A percentile compares a stretch with the other conserved stretches of the same genome.
Conservation (phyloP, 169 alveolate species). For the Ichthyophthirius multifiliis region DNA sequence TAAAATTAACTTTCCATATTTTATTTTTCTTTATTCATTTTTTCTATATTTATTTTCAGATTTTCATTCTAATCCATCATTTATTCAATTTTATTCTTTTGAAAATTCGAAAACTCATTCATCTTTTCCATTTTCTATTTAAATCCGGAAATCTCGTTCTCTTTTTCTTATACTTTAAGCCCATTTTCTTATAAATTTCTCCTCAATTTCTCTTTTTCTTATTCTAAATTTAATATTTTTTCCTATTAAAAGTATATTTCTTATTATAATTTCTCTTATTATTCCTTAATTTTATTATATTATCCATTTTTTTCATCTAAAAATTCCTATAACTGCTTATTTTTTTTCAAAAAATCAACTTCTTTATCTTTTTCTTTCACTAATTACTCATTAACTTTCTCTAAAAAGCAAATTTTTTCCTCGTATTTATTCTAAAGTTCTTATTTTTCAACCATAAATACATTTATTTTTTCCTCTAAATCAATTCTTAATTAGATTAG, state of each 20-base stretch:
- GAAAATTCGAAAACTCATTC: neutral
- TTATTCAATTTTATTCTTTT: neutral
- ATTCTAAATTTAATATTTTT: neutral
- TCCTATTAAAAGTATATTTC: neutral
- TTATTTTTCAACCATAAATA: neutral
- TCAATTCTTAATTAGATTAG: too few species aligned
- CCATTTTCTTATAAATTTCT: neutral
- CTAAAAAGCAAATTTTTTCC: neutral
- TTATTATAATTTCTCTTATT: neutral
- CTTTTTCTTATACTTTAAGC: neutral
- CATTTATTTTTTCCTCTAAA: neutral
- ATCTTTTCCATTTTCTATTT: neutral
- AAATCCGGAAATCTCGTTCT: neutral
- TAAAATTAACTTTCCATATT: too few species aligned
- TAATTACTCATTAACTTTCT: neutral
- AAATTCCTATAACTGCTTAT: neutral
- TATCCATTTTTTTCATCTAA: neutral
- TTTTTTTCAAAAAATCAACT: neutral
- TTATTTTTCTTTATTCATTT: too few species aligned
- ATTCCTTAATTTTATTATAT: neutral
- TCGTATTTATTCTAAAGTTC: neutral
- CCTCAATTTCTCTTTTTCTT: neutral
- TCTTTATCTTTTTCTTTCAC: neutral
- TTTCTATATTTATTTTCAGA: too few species aligned
- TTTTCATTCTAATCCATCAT: neutral